Evolutionary conservation across 2,329 filamentous ascomycete species (phyloP), one percentile per base, ranked within the genome.

Genomic region (Scolecobasidium constrictum): DNA sequence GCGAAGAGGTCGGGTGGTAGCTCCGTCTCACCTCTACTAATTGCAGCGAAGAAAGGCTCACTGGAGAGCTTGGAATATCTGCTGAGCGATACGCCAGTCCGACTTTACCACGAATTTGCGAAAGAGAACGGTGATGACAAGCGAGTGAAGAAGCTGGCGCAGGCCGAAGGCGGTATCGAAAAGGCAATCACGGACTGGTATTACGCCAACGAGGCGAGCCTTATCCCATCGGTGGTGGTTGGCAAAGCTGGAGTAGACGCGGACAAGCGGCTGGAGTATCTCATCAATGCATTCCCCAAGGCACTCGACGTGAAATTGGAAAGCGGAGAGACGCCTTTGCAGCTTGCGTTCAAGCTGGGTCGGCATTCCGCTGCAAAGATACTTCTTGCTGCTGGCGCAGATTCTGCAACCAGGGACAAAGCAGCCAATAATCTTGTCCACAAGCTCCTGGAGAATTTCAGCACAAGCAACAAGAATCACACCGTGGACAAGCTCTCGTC

Each of bases 61-160:
- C 56, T 90, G n/a, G 73, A 81, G 31, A 71, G 72, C 15, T 75
- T 86, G 0, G 78, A 92, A 53, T 93, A 83, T 76, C 85, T 90
- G 56, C 60, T 86, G 43, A 78, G 81, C 45, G 81, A 85, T 47
- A 72, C 75, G 1, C 83, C 86, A 0, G 62, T 75, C 50, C 69
- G 77, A 20, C 67, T 75, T 42, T 92, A 92, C 53, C 60, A 70
- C 19, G 75, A 85, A 36, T 92, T 87, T 54, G 70, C 78, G 0
- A 72, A 77, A 49, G 58, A 65, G 1, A 73, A 83, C 43, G 68
- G 67, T 46, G 67, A 77, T 18, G 79, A 90, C 48, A 60, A 70
- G 40, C 68, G 75, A 31, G 60, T 90, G 38, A 72, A 76, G 51
- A 73, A 75, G 44, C 64, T 92, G 4, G 70, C 67, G 3, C 64